phyloP scores from a whole-genome alignment of 2,329 filamentous ascomycete genomes.

The Nannizzia gypsea region DNA sequence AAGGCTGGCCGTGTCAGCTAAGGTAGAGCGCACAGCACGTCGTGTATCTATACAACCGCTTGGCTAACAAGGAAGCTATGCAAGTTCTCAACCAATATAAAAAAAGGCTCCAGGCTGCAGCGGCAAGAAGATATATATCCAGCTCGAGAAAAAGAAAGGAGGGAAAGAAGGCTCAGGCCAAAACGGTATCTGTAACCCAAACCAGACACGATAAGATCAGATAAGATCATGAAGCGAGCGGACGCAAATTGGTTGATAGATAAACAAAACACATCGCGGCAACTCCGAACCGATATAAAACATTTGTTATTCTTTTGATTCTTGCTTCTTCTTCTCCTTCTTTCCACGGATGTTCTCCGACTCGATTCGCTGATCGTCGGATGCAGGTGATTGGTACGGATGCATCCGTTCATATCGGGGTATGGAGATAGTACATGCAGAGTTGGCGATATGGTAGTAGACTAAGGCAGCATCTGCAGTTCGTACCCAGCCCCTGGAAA shows the following conservation, averaged over 20 bases:
- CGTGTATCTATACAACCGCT: background rate
- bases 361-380: background rate
- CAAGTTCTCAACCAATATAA: background rate
- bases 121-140: background rate
- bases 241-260: no score
- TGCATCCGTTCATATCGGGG: background rate
- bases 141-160: background rate
- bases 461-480: background rate
- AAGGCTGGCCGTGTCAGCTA: no score
- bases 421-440: background rate
- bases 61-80: background rate
- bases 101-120: background rate
- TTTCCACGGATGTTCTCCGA: background rate
- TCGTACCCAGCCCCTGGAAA: background rate
- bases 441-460: no score
- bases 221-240: background rate
- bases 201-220: background rate
- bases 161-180: background rate
- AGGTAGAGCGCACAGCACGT: no score
- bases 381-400: background rate
- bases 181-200: background rate
- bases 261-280: background rate
- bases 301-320: background rate
- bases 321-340: background rate
- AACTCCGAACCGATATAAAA: background rate